A percentile compares a stretch with the other conserved stretches of the same genome.
phyloP scores from a whole-genome alignment of 768 basidiomycete species.

The Suillus tomentosus region DNA sequence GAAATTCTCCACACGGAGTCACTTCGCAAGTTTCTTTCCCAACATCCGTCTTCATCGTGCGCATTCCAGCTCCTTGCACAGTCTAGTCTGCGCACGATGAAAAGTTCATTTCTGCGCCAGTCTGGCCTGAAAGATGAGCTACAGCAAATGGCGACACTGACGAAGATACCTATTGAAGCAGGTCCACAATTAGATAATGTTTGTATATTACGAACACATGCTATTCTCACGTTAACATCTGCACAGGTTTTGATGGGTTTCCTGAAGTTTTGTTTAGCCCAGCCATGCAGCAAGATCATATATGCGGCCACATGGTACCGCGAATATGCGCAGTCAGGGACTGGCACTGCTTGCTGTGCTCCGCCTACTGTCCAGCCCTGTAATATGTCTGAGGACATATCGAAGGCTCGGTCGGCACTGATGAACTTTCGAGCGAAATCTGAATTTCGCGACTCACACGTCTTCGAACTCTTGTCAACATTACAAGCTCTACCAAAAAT shows the following conservation, averaged over 20 bases:
- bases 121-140: neutral
- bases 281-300: neutral
- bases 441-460: neutral
- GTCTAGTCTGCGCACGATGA: conserved; percentile 3
- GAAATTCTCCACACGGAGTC: neutral
- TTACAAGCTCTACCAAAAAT: neutral
- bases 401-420: neutral
- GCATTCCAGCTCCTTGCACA: neutral
- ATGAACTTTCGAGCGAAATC: neutral
- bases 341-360: neutral
- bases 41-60: neutral
- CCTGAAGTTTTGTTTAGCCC: neutral
- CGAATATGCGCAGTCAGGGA: neutral
- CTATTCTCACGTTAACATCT: neutral
- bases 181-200: neutral
- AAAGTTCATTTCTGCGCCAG: neutral
- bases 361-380: neutral
- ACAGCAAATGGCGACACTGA: neutral
- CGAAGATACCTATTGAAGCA: neutral
- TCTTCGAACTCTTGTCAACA: neutral
- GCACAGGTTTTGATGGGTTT: neutral
- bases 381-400: neutral
- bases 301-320: neutral
- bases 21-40: neutral
- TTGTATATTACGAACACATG: neutral